phyloP scores from a whole-genome alignment of 1,139 yeast species.

The Zygosaccharomyces pseudobailii region DNA sequence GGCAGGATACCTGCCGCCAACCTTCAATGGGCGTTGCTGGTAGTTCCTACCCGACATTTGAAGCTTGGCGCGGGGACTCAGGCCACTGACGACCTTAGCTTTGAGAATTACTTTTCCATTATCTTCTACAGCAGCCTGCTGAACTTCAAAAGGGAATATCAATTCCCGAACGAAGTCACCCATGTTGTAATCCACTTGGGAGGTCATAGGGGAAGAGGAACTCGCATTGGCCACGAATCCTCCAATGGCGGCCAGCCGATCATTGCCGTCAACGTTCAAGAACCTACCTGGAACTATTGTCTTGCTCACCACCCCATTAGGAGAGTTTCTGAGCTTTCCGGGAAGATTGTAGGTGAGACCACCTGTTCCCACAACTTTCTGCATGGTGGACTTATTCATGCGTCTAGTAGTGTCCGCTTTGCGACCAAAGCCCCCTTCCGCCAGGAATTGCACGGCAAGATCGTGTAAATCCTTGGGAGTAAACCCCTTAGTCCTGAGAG shows the following conservation, averaged over 20 bases:
- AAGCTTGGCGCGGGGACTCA: slow-evolving; percentile 17
- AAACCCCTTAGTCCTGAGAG: slow-evolving; percentile 29
- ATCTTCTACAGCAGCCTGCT: slow-evolving; percentile 25
- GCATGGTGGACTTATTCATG: slow-evolving; percentile 16
- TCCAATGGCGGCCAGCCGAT: slow-evolving; percentile 60
- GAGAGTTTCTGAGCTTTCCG: slow-evolving; percentile 70
- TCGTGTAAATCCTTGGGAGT: slow-evolving; percentile 34
- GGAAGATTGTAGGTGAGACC: slow-evolving; percentile 67
- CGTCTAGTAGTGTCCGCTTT: slow-evolving; percentile 13
- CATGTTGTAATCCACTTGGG: slow-evolving; percentile 23
- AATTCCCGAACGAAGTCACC: slow-evolving; percentile 31
- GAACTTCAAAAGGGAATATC: slow-evolving; percentile 28
- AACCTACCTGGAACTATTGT: slow-evolving; percentile 68
- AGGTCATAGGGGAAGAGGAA: slow-evolving; percentile 25
- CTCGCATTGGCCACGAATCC: slow-evolving; percentile 55
- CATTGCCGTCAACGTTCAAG: slow-evolving; percentile 39
- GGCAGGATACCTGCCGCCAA: slow-evolving; percentile 12
- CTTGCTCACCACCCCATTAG: slow-evolving; percentile 63
- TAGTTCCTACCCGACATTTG: slow-evolving; percentile 16
- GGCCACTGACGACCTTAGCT: slow-evolving; percentile 23
- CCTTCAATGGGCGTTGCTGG: slow-evolving; percentile 15
- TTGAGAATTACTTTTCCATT: slow-evolving; percentile 26
- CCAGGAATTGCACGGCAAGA: slow-evolving; percentile 38
- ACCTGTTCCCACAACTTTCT: slow-evolving; percentile 57
- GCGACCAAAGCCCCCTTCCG: slow-evolving; percentile 10